These are phyloP conservation scores for Leonotis leonurus DNA, from an alignment of 257 asterid species.

Conservation along the genomic window DNA sequence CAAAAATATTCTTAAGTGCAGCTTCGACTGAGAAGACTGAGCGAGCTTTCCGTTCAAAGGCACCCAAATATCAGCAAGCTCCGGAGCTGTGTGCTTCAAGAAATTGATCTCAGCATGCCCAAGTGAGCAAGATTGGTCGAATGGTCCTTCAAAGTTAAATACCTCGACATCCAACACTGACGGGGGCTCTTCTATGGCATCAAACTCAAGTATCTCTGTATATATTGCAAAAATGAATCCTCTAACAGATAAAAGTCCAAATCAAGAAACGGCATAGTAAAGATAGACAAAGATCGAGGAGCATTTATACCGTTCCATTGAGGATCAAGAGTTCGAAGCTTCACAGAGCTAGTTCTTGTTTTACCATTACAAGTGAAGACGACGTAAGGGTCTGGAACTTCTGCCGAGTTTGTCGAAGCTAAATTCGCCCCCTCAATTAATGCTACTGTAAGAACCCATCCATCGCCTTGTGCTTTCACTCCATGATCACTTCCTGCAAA, in stretches of 20 bases:
- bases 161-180: slow-evolving; percentile 80
- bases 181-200: slow-evolving; percentile 89
- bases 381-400: slow-evolving; percentile 68
- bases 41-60: slow-evolving; percentile 85
- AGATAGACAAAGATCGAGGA: background rate
- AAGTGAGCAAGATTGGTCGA: slow-evolving; percentile 64
- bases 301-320: slow-evolving; percentile 85
- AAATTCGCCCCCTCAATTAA: slow-evolving; percentile 66
- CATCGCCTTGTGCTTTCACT: slow-evolving; percentile 81
- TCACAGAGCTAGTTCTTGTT: slow-evolving; percentile 88
- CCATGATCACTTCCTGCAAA: slow-evolving; percentile 76
- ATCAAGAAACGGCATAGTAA: background rate
- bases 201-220: slow-evolving; percentile 89
- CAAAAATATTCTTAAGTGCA: slow-evolving; percentile 78
- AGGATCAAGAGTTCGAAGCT: slow-evolving; percentile 77
- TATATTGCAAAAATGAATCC: slow-evolving; percentile 4
- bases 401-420: slow-evolving; percentile 41
- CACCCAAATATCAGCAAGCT: slow-evolving; percentile 85
- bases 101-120: slow-evolving; percentile 89
- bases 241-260: background rate
- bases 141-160: slow-evolving; percentile 80
- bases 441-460: slow-evolving; percentile 90
- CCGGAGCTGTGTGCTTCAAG: slow-evolving; percentile 68
- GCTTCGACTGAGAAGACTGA: slow-evolving; percentile 63
- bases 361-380: slow-evolving; percentile 87